A percentile compares a stretch with the other conserved stretches of the same genome.
phyloP scores from a whole-genome alignment of 2,329 filamentous ascomycete genomes.

The Hymenoscyphus scutula region DNA sequence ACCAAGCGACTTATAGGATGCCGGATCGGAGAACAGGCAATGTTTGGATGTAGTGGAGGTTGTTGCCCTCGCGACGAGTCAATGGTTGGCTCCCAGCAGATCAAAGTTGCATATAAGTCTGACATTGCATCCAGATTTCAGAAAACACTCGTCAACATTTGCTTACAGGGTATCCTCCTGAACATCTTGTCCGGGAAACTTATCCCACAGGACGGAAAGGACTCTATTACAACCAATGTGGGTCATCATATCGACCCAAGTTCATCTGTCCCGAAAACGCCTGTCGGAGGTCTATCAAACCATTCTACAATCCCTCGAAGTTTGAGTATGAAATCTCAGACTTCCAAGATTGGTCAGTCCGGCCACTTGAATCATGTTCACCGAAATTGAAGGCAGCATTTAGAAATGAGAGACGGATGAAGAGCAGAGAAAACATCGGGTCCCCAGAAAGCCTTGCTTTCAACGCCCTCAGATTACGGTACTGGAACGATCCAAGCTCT shows the following conservation, averaged over 20 bases:
- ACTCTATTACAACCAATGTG: constrained; percentile 1
- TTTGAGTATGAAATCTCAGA: constrained; percentile 10
- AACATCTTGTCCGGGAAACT: not conserved
- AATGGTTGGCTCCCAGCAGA: not conserved
- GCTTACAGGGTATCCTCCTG: not conserved
- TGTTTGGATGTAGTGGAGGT: constrained; percentile 1
- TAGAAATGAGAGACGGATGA: constrained; percentile 4
- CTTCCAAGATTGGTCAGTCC: constrained; percentile 10
- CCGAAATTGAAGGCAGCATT: constrained; percentile 1
- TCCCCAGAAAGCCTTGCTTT: not conserved
- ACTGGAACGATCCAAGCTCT: not conserved
- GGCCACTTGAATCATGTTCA: not conserved
- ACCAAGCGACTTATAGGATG: not conserved
- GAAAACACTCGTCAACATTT: constrained; percentile 7
- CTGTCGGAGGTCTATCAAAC: constrained; percentile 8
- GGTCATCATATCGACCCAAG: constrained; percentile 11
- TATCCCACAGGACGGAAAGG: constrained; percentile 3
- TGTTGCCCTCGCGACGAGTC: constrained; percentile 4
- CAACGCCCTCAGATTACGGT: not conserved
- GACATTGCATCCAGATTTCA: constrained; percentile 3
- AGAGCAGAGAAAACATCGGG: not conserved
- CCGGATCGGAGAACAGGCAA: not conserved
- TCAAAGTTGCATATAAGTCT: not conserved
- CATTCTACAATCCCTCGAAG: constrained; percentile 9
- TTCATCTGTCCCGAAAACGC: constrained; percentile 7